Percentiles rank a stretch among this genome's conserved stretches.
Evolutionary conservation across 2,329 filamentous ascomycete genomes (phyloP).

Genomic region (Tolypocladium guangdongense): DNA sequence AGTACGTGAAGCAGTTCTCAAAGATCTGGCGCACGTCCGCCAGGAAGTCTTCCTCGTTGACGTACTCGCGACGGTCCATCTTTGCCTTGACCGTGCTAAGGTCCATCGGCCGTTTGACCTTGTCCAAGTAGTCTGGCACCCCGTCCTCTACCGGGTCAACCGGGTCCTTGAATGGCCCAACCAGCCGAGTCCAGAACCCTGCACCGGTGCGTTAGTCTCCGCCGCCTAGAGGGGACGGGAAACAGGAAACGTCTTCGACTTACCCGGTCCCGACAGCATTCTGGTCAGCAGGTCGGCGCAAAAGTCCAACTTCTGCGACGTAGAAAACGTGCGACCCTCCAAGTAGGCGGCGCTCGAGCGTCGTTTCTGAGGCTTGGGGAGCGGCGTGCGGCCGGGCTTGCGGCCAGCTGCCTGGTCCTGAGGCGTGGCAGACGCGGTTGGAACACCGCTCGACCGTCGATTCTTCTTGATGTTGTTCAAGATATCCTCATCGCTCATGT

Average conservation of each 20-base stretch:
- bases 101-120: constrained; percentile 52
- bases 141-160: constrained; percentile 46
- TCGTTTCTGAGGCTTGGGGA: constrained; percentile 25
- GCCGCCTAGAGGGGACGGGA: not conserved
- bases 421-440: constrained; percentile 4
- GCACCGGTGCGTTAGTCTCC: not conserved
- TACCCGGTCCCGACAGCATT: constrained; percentile 53
- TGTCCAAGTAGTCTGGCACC: constrained; percentile 50
- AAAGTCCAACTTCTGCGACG: constrained; percentile 40
- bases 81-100: constrained; percentile 48
- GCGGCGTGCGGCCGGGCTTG: constrained; percentile 16
- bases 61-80: constrained; percentile 44
- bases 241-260: constrained; percentile 1
- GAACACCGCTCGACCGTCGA: constrained; percentile 23
- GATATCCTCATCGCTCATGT: constrained; percentile 28
- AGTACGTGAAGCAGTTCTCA: constrained; percentile 53
- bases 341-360: constrained; percentile 19
- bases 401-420: constrained; percentile 15
- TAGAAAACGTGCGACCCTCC: constrained; percentile 22
- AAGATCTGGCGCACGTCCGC: constrained; percentile 52
- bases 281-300: constrained; percentile 46
- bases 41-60: constrained; percentile 40
- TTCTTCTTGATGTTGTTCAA: constrained; percentile 25
- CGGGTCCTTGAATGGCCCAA: constrained; percentile 49
- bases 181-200: constrained; percentile 58